Evolutionary conservation across 2,329 filamentous ascomycete genomes (phyloP).

Genomic region (Dendrostoma leiphaemia): DNA sequence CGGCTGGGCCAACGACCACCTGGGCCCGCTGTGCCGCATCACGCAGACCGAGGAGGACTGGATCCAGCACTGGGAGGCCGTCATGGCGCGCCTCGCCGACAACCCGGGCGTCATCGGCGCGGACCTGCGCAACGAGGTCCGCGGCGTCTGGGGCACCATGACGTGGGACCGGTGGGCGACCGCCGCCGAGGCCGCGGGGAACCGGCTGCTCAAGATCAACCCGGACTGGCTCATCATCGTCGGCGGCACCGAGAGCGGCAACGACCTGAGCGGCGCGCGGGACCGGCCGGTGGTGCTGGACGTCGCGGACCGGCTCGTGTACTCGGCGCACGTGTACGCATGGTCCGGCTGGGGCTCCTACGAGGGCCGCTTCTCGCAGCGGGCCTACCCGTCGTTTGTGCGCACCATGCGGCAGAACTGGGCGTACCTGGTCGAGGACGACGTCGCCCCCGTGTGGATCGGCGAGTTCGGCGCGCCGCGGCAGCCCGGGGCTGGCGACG

Average conservation of each 20-base stretch:
- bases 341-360: conserved; percentile 69
- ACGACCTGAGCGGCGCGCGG: conserved; percentile 58
- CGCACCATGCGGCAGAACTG: conserved; percentile 63
- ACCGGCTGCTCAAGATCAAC: conserved; percentile 58
- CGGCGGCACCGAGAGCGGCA: conserved; percentile 65
- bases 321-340: conserved; percentile 66
- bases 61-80: conserved; percentile 63
- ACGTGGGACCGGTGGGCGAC: conserved; percentile 62
- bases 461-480: conserved; percentile 64
- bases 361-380: conserved; percentile 58
- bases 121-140: conserved; percentile 68
- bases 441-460: conserved; percentile 64
- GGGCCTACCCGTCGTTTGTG: conserved; percentile 61
- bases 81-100: conserved; percentile 58
- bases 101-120: conserved; percentile 64
- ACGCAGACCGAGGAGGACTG: conserved; percentile 63
- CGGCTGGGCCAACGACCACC: conserved; percentile 64
- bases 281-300: conserved; percentile 57
- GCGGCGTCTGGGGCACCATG: conserved; percentile 68
- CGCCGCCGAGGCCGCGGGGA: conserved; percentile 62
- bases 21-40: conserved; percentile 58
- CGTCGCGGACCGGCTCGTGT: conserved; percentile 56
- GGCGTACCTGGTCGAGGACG: conserved; percentile 59
- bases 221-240: conserved; percentile 66
- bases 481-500: conserved; percentile 51